A percentile compares a stretch with the other conserved stretches of the same genome.
Evolutionary conservation across 176 grass and related monocot species (phyloP).

Genomic region (Triticum timopheevii): DNA sequence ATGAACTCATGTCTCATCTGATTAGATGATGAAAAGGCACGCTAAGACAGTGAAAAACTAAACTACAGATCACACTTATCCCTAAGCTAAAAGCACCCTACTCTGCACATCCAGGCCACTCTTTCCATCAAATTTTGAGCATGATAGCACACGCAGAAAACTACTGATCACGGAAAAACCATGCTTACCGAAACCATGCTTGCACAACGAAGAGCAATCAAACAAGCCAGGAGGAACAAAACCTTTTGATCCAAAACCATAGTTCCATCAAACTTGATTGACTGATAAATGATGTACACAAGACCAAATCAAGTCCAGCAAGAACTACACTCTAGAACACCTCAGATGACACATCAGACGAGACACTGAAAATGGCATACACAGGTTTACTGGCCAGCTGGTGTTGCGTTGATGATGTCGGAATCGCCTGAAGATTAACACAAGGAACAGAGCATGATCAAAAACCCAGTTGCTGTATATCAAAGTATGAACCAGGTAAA

Average conservation of each 20-base stretch:
- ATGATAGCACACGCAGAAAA: background rate
- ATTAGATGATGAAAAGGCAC: too few relatives aligned
- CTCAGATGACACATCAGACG: background rate
- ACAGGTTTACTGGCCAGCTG: constrained; percentile 43
- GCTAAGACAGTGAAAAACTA: too few relatives aligned
- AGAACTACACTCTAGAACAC: constrained; percentile 24
- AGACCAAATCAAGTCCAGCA: constrained; percentile 27
- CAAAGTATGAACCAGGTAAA: background rate
- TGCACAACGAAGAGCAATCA: background rate
- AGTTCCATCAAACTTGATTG: constrained; percentile 25
- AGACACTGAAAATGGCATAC: background rate
- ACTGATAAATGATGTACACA: constrained; percentile 24
- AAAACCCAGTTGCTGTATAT: background rate
- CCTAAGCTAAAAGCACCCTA: too few relatives aligned
- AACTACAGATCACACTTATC: too few relatives aligned
- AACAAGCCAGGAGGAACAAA: constrained; percentile 15
- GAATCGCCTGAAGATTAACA: constrained; percentile 57
- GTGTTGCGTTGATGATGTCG: constrained; percentile 63
- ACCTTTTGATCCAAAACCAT: constrained; percentile 4
- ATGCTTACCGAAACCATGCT: background rate
- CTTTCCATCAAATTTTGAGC: background rate
- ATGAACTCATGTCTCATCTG: too few relatives aligned
- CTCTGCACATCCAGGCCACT: background rate
- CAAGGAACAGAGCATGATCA: background rate
- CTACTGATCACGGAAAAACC: background rate